Percentiles rank a stretch among this genome's conserved stretches.
Conservation (phyloP, 1,284 basidiomycete species). For the Cutaneotrichosporon sp. region DNA sequence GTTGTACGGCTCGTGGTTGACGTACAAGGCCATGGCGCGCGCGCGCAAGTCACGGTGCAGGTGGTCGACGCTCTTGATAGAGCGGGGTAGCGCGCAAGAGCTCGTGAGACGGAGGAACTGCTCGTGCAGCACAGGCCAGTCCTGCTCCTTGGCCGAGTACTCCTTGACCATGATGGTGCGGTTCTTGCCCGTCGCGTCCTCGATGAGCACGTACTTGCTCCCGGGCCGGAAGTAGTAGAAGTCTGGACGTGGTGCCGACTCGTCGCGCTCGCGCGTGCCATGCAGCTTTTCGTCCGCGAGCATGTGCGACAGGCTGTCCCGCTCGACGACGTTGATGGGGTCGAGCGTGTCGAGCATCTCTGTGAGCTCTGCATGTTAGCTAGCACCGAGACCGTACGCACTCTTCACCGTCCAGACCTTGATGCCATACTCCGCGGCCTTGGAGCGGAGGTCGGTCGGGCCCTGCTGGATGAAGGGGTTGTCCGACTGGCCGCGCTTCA, state of each 20-base stretch:
- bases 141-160: slow-evolving; percentile 55
- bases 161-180: slow-evolving; percentile 60
- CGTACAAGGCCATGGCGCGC: slow-evolving; percentile 44
- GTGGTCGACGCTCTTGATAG: slow-evolving; percentile 14
- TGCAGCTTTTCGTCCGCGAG: slow-evolving; percentile 85
- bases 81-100: slow-evolving; percentile 20
- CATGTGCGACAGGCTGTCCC: slow-evolving; percentile 59
- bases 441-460: slow-evolving; percentile 64
- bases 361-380: slow-evolving; percentile 31
- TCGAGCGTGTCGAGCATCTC: slow-evolving; percentile 53
- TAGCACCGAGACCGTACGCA: slow-evolving; percentile 57
- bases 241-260: slow-evolving; percentile 80
- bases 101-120: slow-evolving; percentile 48
- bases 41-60: slow-evolving; percentile 38
- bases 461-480: slow-evolving; percentile 53
- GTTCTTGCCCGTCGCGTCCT: slow-evolving; percentile 79
- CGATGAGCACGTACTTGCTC: slow-evolving; percentile 81
- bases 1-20: slow-evolving; percentile 39
- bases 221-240: slow-evolving; percentile 83
- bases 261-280: slow-evolving; percentile 87
- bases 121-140: slow-evolving; percentile 59
- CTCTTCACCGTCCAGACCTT: slow-evolving; percentile 84
- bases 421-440: slow-evolving; percentile 75
- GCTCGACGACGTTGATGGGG: slow-evolving; percentile 49
- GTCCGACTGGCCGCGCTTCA: slow-evolving; percentile 27